Evolutionary conservation across 306 rosid genomes (phyloP), one percentile per base, ranked within the genome.

Genomic region (Prunus davidiana): DNA sequence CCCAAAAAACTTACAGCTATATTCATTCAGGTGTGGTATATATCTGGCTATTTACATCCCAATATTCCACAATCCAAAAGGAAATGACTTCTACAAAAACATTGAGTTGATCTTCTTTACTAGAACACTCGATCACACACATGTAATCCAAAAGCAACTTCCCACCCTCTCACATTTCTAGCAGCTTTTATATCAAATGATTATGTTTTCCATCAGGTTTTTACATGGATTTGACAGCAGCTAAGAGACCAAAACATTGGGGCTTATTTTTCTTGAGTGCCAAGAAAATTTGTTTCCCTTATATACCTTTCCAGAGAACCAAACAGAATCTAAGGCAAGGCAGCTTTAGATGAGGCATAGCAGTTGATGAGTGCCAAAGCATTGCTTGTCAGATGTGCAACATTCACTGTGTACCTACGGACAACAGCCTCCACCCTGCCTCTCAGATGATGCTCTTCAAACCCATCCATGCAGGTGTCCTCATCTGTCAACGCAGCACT

Each of bases 391-490:
- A 83, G 68, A 62, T 78, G 86, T 10, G 82, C 77, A 4, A 78
- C 82, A 30, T 75, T 70, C 66, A 74, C 58, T 12, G 77, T 72
- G 58, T 80, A 58, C 8, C 74, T 27, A 15, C 78, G 81, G 5
- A 83, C 77, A 28, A 56, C 47, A 49, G 12, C 56, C 81, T 80
- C 81, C n/a, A 66, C 76, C 41, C 18, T 28, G 4, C 82, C 83
- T 0, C 55, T 68, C 58, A 34, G 16, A 12, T 30, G 5, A 3
- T 12, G 45, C 6, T 76, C 84, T 4, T 38, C 80, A 47, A 86
- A 80, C 2, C 87, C 89, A 2, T 82, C 86, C 80, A 85, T 50
- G 65, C 88, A 85, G 25, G 88, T 85, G 50, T 76, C 82, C 32
- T 69, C 82, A 34, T 85, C 76, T 8, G 89, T 85, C 30, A 85